A percentile compares a stretch with the other conserved stretches of the same genome.
Conservation (phyloP, 2,329 filamentous ascomycete genomes). For the Tolypocladium sp. region DNA sequence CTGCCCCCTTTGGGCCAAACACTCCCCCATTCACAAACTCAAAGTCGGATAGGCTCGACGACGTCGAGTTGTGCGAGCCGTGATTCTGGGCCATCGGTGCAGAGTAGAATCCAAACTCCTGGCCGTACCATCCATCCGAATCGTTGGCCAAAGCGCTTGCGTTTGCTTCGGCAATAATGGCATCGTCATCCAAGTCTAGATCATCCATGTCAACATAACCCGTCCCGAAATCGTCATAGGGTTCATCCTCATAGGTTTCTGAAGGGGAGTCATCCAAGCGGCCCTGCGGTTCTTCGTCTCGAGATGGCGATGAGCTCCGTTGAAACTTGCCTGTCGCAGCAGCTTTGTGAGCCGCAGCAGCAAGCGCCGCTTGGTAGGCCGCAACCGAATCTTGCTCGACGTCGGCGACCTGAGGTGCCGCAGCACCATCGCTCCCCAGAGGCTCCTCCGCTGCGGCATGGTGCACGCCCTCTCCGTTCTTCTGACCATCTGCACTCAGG, state of each 20-base stretch:
- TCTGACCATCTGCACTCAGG: slow-evolving; percentile 22
- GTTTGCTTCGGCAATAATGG: slow-evolving; percentile 90
- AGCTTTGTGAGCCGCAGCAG: slow-evolving; percentile 70
- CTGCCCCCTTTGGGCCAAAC: slow-evolving; percentile 63
- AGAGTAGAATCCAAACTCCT: slow-evolving; percentile 95
- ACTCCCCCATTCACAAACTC: slow-evolving; percentile 76
- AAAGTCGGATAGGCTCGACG: slow-evolving; percentile 25
- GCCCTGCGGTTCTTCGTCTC: slow-evolving; percentile 9
- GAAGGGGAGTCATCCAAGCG: slow-evolving; percentile 1
- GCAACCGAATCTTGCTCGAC: slow-evolving; percentile 27
- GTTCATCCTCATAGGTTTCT: slow-evolving; percentile 24
- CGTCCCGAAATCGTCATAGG: slow-evolving; percentile 46
- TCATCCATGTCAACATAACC: slow-evolving; percentile 57
- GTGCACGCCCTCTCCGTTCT: background rate
- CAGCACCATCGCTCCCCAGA: background rate
- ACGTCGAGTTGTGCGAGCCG: slow-evolving; percentile 32
- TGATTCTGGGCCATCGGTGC: slow-evolving; percentile 35
- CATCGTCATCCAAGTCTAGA: slow-evolving; percentile 70
- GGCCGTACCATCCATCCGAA: slow-evolving; percentile 87
- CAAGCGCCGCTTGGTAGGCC: slow-evolving; percentile 76
- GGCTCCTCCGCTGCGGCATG: background rate
- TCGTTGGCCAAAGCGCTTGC: slow-evolving; percentile 89
- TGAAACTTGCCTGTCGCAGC: slow-evolving; percentile 68
- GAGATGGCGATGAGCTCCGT: slow-evolving; percentile 41
- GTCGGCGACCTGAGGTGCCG: slow-evolving; percentile 2